These are phyloP conservation scores for Camellia granthamiana DNA, from an alignment of 148 eudicot species.

Conservation along the genomic window DNA sequence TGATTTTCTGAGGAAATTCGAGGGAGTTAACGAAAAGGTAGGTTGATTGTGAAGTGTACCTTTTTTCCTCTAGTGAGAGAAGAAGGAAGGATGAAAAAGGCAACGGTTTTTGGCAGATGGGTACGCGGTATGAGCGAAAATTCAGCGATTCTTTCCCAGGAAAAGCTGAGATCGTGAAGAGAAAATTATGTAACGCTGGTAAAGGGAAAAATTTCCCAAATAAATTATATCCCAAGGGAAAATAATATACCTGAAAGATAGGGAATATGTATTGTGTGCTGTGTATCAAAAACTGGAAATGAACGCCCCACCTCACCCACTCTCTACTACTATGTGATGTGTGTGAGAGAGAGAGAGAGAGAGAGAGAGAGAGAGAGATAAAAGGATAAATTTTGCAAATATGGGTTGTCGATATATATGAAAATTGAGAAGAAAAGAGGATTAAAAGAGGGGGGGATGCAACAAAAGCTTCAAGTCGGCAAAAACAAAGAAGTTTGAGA, in stretches of 20 bases:
- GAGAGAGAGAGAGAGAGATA: too few relatives aligned
- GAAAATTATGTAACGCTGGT: not conserved
- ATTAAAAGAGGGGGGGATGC: too few relatives aligned
- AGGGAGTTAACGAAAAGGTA: not conserved
- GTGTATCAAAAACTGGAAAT: not conserved
- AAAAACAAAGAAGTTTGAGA: too few relatives aligned
- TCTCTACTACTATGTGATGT: not conserved
- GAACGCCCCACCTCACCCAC: not conserved
- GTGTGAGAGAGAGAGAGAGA: too few relatives aligned
- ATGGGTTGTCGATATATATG: too few relatives aligned
- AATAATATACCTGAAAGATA: not conserved
- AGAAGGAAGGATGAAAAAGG: not conserved
- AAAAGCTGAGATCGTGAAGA: conserved; percentile 16
- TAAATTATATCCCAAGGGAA: not conserved
- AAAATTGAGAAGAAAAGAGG: too few relatives aligned
- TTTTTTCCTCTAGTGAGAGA: not conserved
- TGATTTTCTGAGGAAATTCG: not conserved
- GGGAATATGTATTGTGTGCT: too few relatives aligned
- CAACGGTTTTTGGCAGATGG: conserved; percentile 10
- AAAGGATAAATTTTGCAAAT: too few relatives aligned
- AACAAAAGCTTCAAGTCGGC: too few relatives aligned
- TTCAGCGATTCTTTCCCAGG: not conserved
- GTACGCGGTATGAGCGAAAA: not conserved
- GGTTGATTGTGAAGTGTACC: not conserved
- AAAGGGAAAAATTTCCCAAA: not conserved